These are phyloP conservation scores for Salicornia ramosissima DNA, from an alignment of 148 eudicot species.

Conservation along the genomic window DNA sequence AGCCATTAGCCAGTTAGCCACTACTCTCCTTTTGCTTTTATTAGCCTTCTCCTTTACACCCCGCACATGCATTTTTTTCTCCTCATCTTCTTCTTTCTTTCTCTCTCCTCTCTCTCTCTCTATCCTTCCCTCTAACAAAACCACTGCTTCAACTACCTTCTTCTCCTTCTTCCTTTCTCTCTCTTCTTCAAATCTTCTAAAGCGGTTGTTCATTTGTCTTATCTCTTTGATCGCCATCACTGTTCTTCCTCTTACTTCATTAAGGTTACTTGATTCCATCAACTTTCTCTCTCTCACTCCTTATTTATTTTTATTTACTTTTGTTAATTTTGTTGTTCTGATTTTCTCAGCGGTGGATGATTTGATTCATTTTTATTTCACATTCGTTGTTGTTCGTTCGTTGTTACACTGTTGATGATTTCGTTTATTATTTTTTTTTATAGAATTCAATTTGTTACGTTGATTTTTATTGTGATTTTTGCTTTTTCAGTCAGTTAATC, in stretches of 20 bases:
- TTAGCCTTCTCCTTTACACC: constrained; percentile 5
- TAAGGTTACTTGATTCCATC: not conserved
- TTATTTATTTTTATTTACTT: not conserved
- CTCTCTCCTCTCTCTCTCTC: constrained; percentile 14
- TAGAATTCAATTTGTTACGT: not conserved
- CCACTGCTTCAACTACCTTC: constrained; percentile 6
- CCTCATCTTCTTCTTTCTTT: not conserved
- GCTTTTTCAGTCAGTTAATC: not conserved
- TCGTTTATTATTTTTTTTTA: not conserved
- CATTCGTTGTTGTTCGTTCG: not conserved
- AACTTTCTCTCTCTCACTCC: too few species aligned
- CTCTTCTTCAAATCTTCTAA: not conserved
- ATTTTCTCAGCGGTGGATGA: not conserved
- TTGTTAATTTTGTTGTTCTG: not conserved
- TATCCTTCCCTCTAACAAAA: not conserved
- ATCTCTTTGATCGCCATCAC: not conserved
- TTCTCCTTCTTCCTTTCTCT: constrained; percentile 1
- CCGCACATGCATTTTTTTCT: constrained; percentile 12
- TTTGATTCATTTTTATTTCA: not conserved
- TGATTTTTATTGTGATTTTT: not conserved
- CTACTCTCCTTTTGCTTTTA: constrained; percentile 4
- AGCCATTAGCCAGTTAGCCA: too few species aligned
- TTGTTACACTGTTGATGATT: not conserved
- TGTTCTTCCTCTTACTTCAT: not conserved
- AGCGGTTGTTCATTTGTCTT: constrained; percentile 5